phyloP scores from a whole-genome alignment of 2,329 filamentous ascomycete species.

The Malbranchea cinnamomea region DNA sequence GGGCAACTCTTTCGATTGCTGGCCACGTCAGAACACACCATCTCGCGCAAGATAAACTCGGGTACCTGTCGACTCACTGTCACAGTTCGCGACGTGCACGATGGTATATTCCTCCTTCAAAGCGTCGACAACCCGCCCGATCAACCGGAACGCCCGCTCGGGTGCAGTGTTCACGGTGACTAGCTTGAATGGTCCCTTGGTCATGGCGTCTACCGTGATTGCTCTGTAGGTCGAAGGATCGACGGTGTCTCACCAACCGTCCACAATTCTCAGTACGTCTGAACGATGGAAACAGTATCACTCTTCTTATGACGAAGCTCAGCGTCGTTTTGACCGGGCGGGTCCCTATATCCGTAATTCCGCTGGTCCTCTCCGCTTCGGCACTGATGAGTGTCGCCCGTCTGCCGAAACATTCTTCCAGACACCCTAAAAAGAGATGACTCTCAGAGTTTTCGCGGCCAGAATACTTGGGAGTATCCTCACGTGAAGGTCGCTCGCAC shows the following conservation, averaged over 20 bases:
- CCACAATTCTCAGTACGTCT: neutral
- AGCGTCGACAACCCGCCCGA: constrained; percentile 45
- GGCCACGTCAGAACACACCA: constrained; percentile 4
- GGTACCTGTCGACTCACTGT: constrained; percentile 34
- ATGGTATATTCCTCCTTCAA: constrained; percentile 51
- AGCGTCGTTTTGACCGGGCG: too few species aligned
- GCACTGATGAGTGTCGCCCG: too few species aligned
- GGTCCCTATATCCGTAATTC: too few species aligned
- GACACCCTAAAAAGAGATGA: too few species aligned
- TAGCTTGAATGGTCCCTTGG: constrained; percentile 45
- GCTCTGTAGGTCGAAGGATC: too few species aligned
- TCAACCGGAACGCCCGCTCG: constrained; percentile 46
- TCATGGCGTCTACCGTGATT: constrained; percentile 16
- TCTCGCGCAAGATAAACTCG: constrained; percentile 4
- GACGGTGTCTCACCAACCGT: too few species aligned
- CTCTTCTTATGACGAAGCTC: too few species aligned
- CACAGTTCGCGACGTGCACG: constrained; percentile 45
- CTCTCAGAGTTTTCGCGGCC: too few species aligned
- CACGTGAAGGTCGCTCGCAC: too few species aligned
- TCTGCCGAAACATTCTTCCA: too few species aligned
- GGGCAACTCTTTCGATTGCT: constrained; percentile 40
- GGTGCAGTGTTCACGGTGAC: constrained; percentile 55
- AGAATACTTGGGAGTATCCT: too few species aligned
- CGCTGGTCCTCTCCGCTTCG: too few species aligned
- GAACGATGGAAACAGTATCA: neutral